A percentile compares a stretch with the other conserved stretches of the same genome.
Evolutionary conservation across 441 rosid genomes (phyloP).

Genomic region (Mallotus repandus): DNA sequence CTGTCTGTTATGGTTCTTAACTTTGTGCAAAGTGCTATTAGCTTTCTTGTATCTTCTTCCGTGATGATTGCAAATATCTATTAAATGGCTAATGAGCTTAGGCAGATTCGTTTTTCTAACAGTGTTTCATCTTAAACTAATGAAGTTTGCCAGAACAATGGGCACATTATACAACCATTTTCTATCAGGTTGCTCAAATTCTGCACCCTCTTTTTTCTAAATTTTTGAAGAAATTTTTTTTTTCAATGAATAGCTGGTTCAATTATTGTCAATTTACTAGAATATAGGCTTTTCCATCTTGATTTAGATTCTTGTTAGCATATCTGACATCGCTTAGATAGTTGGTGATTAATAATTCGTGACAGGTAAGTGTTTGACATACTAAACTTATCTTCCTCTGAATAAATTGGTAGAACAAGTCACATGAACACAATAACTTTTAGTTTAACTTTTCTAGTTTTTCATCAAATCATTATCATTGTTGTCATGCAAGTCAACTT

Average conservation of each 20-base stretch:
- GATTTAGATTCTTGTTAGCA: not conserved
- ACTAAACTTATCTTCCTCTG: not conserved
- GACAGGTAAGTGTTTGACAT: not conserved
- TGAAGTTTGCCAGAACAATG: slow-evolving; percentile 9
- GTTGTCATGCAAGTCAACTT: not conserved
- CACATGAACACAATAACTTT: not conserved
- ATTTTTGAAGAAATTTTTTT: not conserved
- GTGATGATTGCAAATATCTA: not conserved
- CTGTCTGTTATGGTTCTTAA: slow-evolving; percentile 1
- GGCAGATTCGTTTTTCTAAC: not conserved
- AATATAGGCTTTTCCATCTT: not conserved
- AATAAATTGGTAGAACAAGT: not conserved
- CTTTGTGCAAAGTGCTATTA: not conserved
- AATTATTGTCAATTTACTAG: not conserved
- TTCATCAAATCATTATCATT: not conserved
- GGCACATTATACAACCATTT: not conserved
- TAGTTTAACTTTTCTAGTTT: not conserved
- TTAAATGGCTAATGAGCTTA: not conserved
- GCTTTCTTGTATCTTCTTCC: not conserved
- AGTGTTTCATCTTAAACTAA: not conserved
- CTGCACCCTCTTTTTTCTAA: not conserved
- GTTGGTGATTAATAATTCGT: not conserved
- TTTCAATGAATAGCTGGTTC: not conserved
- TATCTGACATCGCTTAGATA: slow-evolving; percentile 4
- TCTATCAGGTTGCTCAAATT: not conserved